Conservation (phyloP, 805 yeast species). For the Candida nemodendra region DNA sequence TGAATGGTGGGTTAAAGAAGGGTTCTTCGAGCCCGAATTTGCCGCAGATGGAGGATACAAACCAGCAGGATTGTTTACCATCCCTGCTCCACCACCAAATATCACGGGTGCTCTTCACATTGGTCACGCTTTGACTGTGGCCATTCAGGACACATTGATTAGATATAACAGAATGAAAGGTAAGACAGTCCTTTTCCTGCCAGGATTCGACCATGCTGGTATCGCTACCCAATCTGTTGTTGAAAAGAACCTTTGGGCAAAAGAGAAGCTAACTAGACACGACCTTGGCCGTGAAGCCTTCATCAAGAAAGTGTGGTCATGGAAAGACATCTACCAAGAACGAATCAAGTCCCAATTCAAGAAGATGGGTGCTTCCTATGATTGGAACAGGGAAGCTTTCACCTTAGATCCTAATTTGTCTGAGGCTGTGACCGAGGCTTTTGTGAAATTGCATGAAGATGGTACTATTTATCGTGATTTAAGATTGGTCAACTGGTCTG, state of each 20-base stretch:
- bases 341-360: constrained; percentile 83
- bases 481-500: constrained; percentile 95
- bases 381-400: constrained; percentile 93
- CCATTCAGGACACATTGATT: constrained; percentile 91
- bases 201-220: constrained; percentile 99
- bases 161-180: constrained; percentile 98
- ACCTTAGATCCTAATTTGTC: constrained; percentile 79
- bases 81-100: constrained; percentile 99
- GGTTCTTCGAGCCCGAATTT: constrained; percentile 85
- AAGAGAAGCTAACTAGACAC: constrained; percentile 85
- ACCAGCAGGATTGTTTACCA: constrained; percentile 81
- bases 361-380: constrained; percentile 93
- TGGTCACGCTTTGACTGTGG: constrained; percentile 95
- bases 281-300: constrained; percentile 93
- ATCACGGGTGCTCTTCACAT: constrained; percentile 98
- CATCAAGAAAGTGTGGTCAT: constrained; percentile 89
- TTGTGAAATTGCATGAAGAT: constrained; percentile 87
- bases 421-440: constrained; percentile 85
- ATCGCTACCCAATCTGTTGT: constrained; percentile 98
- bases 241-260: constrained; percentile 91
- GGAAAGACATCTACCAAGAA: constrained; percentile 92
- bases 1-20: constrained; percentile 92
- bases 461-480: constrained; percentile 93
- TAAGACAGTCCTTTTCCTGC: constrained; percentile 85
- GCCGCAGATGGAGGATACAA: constrained; percentile 68